Evolutionary conservation across 2,329 filamentous ascomycete genomes (phyloP), one percentile per base, ranked within the genome.

Genomic region (Didymella keratinophila): DNA sequence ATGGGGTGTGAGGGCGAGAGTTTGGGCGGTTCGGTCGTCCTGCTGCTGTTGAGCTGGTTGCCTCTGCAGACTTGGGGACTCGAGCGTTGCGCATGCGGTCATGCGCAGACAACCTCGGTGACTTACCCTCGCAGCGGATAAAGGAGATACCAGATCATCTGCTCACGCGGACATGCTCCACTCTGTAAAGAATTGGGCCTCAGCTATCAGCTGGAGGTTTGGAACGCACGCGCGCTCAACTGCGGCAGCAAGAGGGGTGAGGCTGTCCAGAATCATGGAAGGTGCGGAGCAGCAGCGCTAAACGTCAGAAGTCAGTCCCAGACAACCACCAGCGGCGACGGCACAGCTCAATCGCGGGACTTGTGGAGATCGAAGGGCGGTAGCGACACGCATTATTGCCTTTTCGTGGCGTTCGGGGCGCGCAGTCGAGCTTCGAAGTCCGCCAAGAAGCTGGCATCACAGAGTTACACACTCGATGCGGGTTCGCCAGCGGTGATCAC

Each of bases 71-170:
- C 49, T 56, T 32, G 53, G 42, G 51, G 25, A 27, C 36, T 49
- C 45, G 39, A 46, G 18, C 45, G 52, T 44, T 45, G 48, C 41
- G 41, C 21, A n/a, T 43, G 14, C 14, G 14, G 21, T 10, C 21
- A 52, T 44, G 34, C 32, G 64, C 51, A 45, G 39, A 27, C 21
- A 47, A 43, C 42, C 34, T 48, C 27, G 27, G 44, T 20, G 25
- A 84, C 88, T 77, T 78, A 91, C 89, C 90, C 89, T 84, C 90
- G 84, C 67, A 93, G 81, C 72, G 89, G 89, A 79, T 90, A 92
- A 65, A 93, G 80, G 50, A 93, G 79, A 80, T 90, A 91, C 89
- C 89, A 91, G 78, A 91, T 89, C 89, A 91, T 83, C 57, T 47
- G 63, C 56, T 45, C 54, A 39, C 36, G 48, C 57, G 66, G 67